Conservation (phyloP, 2,329 filamentous ascomycete genomes). For the Sporothrix curviconia region DNA sequence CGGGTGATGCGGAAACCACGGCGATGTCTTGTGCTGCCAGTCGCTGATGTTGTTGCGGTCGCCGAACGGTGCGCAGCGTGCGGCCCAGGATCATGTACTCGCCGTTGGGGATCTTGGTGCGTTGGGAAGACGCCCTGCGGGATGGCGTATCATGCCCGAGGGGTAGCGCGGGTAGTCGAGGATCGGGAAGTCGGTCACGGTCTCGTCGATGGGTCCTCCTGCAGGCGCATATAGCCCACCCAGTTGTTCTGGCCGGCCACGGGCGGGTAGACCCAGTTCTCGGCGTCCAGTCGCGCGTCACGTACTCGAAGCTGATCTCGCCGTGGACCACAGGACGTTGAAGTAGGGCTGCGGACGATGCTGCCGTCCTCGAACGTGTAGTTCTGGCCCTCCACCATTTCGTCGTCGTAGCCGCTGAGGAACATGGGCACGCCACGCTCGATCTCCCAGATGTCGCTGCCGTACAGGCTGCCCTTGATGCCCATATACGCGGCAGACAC, state of each 20-base stretch:
- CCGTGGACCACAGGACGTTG: constrained; percentile 19
- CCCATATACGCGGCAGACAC: constrained; percentile 29
- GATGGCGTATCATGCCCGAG: neutral
- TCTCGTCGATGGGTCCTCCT: neutral
- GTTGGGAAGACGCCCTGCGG: constrained; percentile 14
- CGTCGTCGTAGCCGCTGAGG: constrained; percentile 15
- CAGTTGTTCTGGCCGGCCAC: constrained; percentile 13
- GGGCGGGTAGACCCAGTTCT: constrained; percentile 14
- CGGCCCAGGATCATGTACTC: constrained; percentile 19
- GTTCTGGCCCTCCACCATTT: constrained; percentile 17
- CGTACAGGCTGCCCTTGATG: constrained; percentile 16
- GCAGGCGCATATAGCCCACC: constrained; percentile 6
- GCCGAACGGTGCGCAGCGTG: constrained; percentile 20
- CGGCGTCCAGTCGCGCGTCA: constrained; percentile 1
- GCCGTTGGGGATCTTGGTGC: constrained; percentile 15
- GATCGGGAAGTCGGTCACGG: constrained; percentile 5
- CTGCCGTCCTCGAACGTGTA: constrained; percentile 18
- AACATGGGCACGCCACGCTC: constrained; percentile 17
- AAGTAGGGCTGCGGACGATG: constrained; percentile 15
- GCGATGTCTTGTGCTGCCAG: constrained; percentile 20
- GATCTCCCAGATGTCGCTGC: constrained; percentile 19
- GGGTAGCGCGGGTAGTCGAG: neutral
- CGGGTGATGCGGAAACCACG: constrained; percentile 17
- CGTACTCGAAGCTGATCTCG: constrained; percentile 19
- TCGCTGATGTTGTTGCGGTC: constrained; percentile 17